Conservation (phyloP, 106 monocot species). For the Iris macrosiphon region DNA sequence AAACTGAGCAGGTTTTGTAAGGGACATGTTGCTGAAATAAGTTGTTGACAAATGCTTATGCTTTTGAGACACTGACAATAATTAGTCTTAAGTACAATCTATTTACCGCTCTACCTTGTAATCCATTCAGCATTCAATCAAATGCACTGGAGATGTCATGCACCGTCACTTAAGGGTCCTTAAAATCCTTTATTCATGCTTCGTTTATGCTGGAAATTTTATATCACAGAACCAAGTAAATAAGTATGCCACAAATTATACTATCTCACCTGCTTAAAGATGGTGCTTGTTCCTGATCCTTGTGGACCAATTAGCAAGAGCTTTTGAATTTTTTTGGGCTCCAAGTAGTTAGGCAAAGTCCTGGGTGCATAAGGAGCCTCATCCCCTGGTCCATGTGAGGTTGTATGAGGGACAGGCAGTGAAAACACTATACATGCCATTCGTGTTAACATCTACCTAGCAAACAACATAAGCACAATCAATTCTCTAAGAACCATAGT, state of each 20-base stretch:
- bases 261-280: conserved; percentile 73
- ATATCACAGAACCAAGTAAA: not conserved
- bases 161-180: no score
- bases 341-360: conserved; percentile 61
- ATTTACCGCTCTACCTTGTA: no score
- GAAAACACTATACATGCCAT: conserved; percentile 59
- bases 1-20: no score
- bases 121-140: no score
- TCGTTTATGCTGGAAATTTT: no score
- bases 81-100: no score
- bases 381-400: conserved; percentile 19
- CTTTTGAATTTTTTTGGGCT: conserved; percentile 64
- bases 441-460: conserved; percentile 47
- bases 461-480: not conserved
- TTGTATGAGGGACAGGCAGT: conserved; percentile 53
- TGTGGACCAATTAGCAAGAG: conserved; percentile 70
- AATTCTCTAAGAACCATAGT: not conserved
- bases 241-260: conserved; percentile 1
- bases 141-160: no score
- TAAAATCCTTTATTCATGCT: no score
- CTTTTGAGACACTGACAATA: no score
- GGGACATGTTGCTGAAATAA: no score
- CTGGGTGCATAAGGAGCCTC: conserved; percentile 47
- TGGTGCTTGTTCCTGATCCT: conserved; percentile 75
- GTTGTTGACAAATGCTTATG: no score